Evolutionary conservation across 495 filamentous ascomycete genomes (phyloP).

Genomic region (Melanomma pulvis-pyrius): DNA sequence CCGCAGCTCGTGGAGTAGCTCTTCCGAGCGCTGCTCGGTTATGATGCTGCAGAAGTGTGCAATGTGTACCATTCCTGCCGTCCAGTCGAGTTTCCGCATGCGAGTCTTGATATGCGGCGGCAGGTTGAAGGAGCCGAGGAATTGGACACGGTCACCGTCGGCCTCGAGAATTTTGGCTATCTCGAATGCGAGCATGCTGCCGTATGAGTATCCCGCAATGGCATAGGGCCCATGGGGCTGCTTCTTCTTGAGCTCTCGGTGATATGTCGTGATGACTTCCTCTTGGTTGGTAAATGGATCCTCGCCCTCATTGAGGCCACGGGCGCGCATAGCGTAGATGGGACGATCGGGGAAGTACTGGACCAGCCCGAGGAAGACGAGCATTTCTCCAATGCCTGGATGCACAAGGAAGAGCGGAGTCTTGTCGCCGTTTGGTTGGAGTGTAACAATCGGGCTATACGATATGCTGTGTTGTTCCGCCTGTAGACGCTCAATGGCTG

Average conservation of each 20-base stretch:
- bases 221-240: conserved; percentile 61
- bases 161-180: conserved; percentile 52
- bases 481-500: conserved; percentile 33
- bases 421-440: conserved; percentile 49
- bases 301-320: conserved; percentile 55
- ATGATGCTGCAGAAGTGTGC: conserved; percentile 55
- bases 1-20: neutral
- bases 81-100: conserved; percentile 56
- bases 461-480: neutral
- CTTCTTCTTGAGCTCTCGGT: conserved; percentile 46
- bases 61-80: conserved; percentile 52
- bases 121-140: conserved; percentile 49
- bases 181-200: conserved; percentile 60
- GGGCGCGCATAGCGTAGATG: conserved; percentile 57
- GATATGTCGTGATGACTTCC: conserved; percentile 50
- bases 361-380: conserved; percentile 59
- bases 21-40: conserved; percentile 43
- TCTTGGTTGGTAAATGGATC: conserved; percentile 44
- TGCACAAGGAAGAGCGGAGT: conserved; percentile 61
- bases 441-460: conserved; percentile 55
- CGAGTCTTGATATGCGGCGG: conserved; percentile 58
- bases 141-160: conserved; percentile 39
- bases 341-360: conserved; percentile 53
- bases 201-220: conserved; percentile 60
- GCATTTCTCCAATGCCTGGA: conserved; percentile 59